phyloP scores from a whole-genome alignment of 345 rosid species.

The Linum tenue region DNA sequence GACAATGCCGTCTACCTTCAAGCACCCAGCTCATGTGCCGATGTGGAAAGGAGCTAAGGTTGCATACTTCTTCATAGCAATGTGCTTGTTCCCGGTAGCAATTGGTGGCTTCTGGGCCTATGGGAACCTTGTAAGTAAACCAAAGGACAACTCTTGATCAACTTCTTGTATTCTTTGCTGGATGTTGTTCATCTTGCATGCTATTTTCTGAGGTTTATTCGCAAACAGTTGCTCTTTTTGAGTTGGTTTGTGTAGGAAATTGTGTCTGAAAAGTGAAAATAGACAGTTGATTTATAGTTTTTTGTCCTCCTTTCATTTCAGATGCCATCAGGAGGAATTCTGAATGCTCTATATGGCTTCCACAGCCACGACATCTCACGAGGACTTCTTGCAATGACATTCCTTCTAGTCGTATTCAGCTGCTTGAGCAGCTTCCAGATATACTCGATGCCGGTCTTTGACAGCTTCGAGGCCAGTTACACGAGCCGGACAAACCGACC shows the following conservation, averaged over 20 bases:
- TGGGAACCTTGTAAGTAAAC: conserved; percentile 72
- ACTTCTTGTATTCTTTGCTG: too few relatives aligned
- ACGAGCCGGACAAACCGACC: conserved; percentile 95
- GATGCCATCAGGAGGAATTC: conserved; percentile 96
- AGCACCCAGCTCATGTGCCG: conserved; percentile 96
- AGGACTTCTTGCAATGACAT: conserved; percentile 77
- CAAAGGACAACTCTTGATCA: not conserved
- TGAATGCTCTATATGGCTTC: conserved; percentile 67
- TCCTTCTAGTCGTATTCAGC: conserved; percentile 84
- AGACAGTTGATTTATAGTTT: not conserved
- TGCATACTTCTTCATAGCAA: conserved; percentile 75
- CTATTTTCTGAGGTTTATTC: too few relatives aligned
- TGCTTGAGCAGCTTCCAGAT: conserved; percentile 94
- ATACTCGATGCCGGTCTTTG: conserved; percentile 91
- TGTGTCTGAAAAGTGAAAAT: not conserved
- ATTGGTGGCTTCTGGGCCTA: conserved; percentile 98
- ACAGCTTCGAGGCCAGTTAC: conserved; percentile 92
- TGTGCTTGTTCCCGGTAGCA: conserved; percentile 81
- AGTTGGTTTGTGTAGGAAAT: too few relatives aligned
- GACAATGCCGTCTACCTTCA: conserved; percentile 95
- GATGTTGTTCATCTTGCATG: too few relatives aligned
- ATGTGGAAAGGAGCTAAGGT: conserved; percentile 99
- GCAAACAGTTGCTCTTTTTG: too few relatives aligned
- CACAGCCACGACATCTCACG: conserved; percentile 85
- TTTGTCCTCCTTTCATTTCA: conserved; percentile 14